These are phyloP conservation scores for Phytophthora capsici DNA, from an alignment of 352 stramenopile genomes.

Conservation along the genomic window DNA sequence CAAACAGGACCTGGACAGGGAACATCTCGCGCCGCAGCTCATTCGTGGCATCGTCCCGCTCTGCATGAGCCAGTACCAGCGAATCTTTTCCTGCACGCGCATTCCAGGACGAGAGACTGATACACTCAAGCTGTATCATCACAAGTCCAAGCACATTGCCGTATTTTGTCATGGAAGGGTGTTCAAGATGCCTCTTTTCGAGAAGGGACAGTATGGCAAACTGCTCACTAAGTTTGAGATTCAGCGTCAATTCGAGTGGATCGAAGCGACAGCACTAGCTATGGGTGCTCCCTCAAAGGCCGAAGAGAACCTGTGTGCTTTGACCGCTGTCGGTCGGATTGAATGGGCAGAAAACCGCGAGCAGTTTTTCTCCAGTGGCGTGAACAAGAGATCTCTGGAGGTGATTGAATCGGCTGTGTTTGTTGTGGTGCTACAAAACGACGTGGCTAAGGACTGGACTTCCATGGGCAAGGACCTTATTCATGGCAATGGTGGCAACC, in stretches of 20 bases:
- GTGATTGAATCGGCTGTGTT: constrained; percentile 83
- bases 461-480: constrained; percentile 82
- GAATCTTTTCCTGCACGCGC: constrained; percentile 91
- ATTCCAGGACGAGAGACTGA: constrained; percentile 89
- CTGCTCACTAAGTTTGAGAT: constrained; percentile 81
- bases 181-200: constrained; percentile 90
- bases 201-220: constrained; percentile 80
- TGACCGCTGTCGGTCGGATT: constrained; percentile 86
- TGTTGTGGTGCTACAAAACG: constrained; percentile 77
- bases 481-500: constrained; percentile 91
- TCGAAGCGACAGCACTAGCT: constrained; percentile 54
- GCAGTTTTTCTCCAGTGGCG: constrained; percentile 85
- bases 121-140: constrained; percentile 71
- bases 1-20: constrained; percentile 86
- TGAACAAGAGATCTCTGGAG: constrained; percentile 88
- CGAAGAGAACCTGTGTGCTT: constrained; percentile 70
- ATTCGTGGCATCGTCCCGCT: constrained; percentile 89
- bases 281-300: constrained; percentile 39
- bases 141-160: constrained; percentile 88
- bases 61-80: constrained; percentile 92
- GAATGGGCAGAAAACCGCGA: constrained; percentile 91
- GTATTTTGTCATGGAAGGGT: constrained; percentile 87
- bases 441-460: constrained; percentile 62
- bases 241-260: constrained; percentile 81
- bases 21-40: constrained; percentile 80